These are phyloP conservation scores for Trypanosoma theileri DNA, from an alignment of 208 protist species.

Conservation along the genomic window DNA sequence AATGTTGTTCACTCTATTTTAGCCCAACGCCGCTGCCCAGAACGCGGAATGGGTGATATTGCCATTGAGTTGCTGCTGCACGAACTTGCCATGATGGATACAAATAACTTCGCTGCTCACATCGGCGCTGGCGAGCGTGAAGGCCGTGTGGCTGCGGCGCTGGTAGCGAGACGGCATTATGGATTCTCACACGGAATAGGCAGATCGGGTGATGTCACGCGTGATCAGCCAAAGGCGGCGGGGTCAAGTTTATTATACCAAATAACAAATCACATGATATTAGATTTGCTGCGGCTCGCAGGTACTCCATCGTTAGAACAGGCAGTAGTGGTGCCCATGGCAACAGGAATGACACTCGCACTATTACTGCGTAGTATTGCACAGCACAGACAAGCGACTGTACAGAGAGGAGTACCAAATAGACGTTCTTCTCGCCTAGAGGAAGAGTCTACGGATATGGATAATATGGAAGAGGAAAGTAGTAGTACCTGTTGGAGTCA, in stretches of 20 bases:
- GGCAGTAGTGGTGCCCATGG: conserved; percentile 92
- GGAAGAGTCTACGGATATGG: not conserved
- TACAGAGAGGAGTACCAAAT: too few species aligned
- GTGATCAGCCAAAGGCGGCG: conserved; percentile 97
- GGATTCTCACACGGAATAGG: conserved; percentile 95
- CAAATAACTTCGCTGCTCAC: conserved; percentile 87
- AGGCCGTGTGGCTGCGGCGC: conserved; percentile 79
- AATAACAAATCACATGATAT: conserved; percentile 90
- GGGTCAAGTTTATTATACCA: conserved; percentile 94
- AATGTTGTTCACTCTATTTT: conserved; percentile 56
- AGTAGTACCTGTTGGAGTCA: not conserved
- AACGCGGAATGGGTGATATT: conserved; percentile 83
- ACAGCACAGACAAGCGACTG: conserved; percentile 26
- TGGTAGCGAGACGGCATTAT: conserved; percentile 90
- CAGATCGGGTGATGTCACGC: conserved; percentile 92
- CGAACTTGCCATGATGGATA: conserved; percentile 95
- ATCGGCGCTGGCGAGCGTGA: conserved; percentile 96
- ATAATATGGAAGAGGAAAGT: not conserved
- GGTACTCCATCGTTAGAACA: conserved; percentile 45
- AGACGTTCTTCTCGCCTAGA: too few species aligned
- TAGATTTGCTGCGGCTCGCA: conserved; percentile 71
- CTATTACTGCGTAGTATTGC: conserved; percentile 74
- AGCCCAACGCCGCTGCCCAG: conserved; percentile 87
- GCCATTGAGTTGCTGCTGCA: conserved; percentile 89
- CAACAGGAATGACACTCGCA: conserved; percentile 95